phyloP scores from a whole-genome alignment of 768 basidiomycete species.

The Tephrocybe sp. region DNA sequence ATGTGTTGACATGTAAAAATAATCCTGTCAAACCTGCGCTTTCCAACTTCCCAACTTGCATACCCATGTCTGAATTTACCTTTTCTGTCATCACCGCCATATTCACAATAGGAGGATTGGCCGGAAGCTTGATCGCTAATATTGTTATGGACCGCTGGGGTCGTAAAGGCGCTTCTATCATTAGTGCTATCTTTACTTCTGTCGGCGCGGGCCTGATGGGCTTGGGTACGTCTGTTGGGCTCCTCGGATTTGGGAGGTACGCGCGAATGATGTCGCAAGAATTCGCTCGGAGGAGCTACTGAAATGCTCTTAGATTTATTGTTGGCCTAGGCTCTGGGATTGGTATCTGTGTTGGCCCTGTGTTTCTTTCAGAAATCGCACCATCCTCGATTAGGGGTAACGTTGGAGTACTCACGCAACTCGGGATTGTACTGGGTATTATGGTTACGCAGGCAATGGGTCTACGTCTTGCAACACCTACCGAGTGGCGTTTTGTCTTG shows the following conservation, averaged over 20 bases:
- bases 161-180: constrained; percentile 60
- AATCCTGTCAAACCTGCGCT: constrained; percentile 18
- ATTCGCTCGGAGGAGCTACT: neutral
- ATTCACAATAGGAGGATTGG: constrained; percentile 85
- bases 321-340: constrained; percentile 72
- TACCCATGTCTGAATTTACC: constrained; percentile 69
- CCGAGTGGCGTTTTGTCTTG: constrained; percentile 70
- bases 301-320: constrained; percentile 42
- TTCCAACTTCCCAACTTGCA: constrained; percentile 64
- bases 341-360: constrained; percentile 76
- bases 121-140: constrained; percentile 71
- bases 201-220: constrained; percentile 67
- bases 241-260: constrained; percentile 67
- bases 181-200: constrained; percentile 54
- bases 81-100: constrained; percentile 85
- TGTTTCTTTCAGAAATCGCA: constrained; percentile 84
- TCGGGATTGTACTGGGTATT: constrained; percentile 83
- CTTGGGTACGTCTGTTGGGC: constrained; percentile 50
- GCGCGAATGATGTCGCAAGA: constrained; percentile 12
- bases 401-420: constrained; percentile 80
- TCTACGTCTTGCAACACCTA: constrained; percentile 64
- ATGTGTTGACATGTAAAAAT: constrained; percentile 67
- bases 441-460: constrained; percentile 84
- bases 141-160: constrained; percentile 69
- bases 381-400: constrained; percentile 73